Evolutionary conservation across 257 asterid genomes (phyloP).

Genomic region (Nicotiana tomentosiformis): DNA sequence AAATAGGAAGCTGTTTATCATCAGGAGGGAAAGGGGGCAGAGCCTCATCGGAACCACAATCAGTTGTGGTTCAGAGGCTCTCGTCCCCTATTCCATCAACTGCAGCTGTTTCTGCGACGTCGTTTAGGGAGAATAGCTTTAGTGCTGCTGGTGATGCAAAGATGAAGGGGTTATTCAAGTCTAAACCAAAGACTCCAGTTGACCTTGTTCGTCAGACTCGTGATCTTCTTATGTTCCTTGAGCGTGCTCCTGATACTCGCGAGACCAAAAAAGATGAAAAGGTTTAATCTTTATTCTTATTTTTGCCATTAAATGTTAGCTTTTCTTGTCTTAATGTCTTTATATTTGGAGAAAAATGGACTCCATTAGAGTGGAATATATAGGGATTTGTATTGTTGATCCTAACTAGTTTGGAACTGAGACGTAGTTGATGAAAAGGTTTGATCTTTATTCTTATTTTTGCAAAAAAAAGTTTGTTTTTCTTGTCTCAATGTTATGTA

Average conservation of each 20-base stretch:
- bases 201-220: constrained; percentile 87
- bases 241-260: constrained; percentile 45
- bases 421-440: constrained; percentile 58
- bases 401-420: no score
- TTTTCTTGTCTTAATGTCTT: background rate
- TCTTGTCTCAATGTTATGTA: background rate
- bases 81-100: constrained; percentile 16
- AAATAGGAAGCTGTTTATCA: constrained; percentile 74
- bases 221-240: constrained; percentile 64
- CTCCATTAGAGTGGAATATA: no score
- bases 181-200: constrained; percentile 79
- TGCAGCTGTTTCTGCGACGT: background rate
- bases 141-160: constrained; percentile 8
- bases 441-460: background rate
- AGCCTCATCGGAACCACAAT: constrained; percentile 23
- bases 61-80: constrained; percentile 36
- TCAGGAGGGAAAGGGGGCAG: constrained; percentile 44
- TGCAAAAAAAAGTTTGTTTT: background rate
- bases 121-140: constrained; percentile 4
- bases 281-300: constrained; percentile 21
- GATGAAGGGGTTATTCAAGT: constrained; percentile 73
- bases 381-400: no score
- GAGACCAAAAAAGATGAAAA: constrained; percentile 87
- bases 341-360: no score
- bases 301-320: background rate